Base-by-base conservation (phyloP, 2,329 filamentous ascomycete species). In the Metarhizium brunneum region DNA sequence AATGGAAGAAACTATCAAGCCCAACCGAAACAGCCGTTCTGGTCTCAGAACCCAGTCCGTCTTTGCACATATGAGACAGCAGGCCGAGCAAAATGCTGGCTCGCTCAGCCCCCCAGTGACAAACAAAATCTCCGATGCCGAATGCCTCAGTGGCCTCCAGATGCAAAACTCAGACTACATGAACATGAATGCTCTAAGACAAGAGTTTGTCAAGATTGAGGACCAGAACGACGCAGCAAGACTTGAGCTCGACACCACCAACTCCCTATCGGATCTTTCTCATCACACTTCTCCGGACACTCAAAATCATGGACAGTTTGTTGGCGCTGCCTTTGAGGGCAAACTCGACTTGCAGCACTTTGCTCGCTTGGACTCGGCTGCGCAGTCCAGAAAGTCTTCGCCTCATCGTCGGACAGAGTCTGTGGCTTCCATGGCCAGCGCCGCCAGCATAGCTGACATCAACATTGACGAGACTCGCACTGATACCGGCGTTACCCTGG, bases 401-500 rank as follows among this genome's bases (percentile, higher is more conserved):
- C 63, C 72, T 2, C 81, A 83, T 60, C 75, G 80, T 30, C 76
- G 82, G 51, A 83, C 80, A 36, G 81, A 85, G 61, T 86, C 83
- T 0, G 66, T 82, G 29, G 81, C 80, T 13, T 83, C 80, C 62
- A 75, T 81, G 30, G 76, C 73, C 36, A 83, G 80, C 58, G 80
- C 80, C 1, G 79, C 80, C 18, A 83, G 79, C 66, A 83, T 83
- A 56, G 77, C 80, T 11, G 78, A 76, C 64, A 81, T 85, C 70
- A 83, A 84, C 64, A 81, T 85, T 42, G 83, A 85, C 59, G 81
- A 84, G 65, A 80, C 81, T 30, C 82, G 82, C 66, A 85, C 80
- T 55, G 85, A 91, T 61, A 96, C 92, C 1, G 92, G 92, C 30
- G 86, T 97, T 56, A 92, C 88, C 1, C 76, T 87, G 47, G 92